A percentile compares a stretch with the other conserved stretches of the same genome.
Conservation (phyloP, 2,329 filamentous ascomycete species). For the Exophiala alcalophila region DNA sequence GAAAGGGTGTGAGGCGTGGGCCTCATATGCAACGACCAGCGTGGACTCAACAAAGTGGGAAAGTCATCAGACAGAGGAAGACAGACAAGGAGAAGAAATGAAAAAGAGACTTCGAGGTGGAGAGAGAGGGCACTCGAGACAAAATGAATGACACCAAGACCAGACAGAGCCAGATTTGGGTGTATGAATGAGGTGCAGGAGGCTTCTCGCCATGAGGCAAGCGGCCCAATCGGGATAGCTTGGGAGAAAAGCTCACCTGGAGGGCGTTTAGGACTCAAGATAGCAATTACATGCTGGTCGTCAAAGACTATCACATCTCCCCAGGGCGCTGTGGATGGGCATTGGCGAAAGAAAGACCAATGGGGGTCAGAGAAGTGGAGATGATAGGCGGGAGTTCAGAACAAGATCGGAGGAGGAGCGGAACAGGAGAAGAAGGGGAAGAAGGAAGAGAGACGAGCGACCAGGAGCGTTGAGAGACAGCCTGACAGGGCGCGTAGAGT, state of each 20-base stretch:
- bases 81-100: conserved; percentile 13
- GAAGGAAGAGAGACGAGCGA: conserved; percentile 1
- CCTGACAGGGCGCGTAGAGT: conserved; percentile 19
- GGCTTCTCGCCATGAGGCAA: conserved; percentile 5
- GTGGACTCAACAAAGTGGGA: conserved; percentile 16
- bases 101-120: conserved; percentile 1
- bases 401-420: conserved; percentile 2
- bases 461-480: conserved; percentile 1
- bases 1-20: conserved; percentile 16
- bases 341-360: conserved; percentile 14
- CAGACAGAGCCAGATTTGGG: conserved; percentile 3
- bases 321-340: conserved; percentile 11
- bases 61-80: conserved; percentile 13
- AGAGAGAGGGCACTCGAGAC: conserved; percentile 8
- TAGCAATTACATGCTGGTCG: conserved; percentile 21
- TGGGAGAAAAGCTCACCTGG: conserved; percentile 17
- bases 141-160: conserved; percentile 8
- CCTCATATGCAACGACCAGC: too few relatives aligned
- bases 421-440: conserved; percentile 2
- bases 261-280: conserved; percentile 26
- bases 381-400: too few relatives aligned
- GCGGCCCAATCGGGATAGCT: conserved; percentile 11
- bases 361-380: conserved; percentile 6
- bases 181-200: conserved; percentile 1
- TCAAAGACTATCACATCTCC: conserved; percentile 27